These are phyloP conservation scores for Trichoderma citrinoviride DNA, from an alignment of 2,329 filamentous ascomycete species.

Conservation along the genomic window DNA sequence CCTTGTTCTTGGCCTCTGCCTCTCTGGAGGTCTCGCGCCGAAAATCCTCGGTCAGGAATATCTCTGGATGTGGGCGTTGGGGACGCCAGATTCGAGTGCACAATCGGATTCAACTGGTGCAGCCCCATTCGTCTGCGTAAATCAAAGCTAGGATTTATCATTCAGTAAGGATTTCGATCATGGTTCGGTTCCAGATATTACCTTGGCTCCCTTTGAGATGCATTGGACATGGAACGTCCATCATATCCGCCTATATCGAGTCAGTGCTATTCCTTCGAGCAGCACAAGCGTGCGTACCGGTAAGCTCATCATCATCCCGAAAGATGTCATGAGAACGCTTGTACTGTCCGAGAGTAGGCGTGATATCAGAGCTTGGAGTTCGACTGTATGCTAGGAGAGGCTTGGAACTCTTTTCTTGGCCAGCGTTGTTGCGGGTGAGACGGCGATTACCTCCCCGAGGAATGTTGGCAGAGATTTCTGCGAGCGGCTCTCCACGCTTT, in stretches of 20 bases:
- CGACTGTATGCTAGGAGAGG: slow-evolving; percentile 24
- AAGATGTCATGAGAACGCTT: slow-evolving; percentile 33
- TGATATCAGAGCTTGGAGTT: slow-evolving; percentile 22
- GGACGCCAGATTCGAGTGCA: slow-evolving; percentile 41
- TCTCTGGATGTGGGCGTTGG: slow-evolving; percentile 35
- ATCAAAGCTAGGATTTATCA: slow-evolving; percentile 31
- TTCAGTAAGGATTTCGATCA: neutral
- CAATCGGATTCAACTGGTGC: slow-evolving; percentile 38
- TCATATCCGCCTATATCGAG: slow-evolving; percentile 27
- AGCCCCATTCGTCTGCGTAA: slow-evolving; percentile 36
- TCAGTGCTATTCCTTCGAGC: slow-evolving; percentile 24
- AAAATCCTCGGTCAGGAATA: slow-evolving; percentile 28
- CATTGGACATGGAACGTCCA: slow-evolving; percentile 26
- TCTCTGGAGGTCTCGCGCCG: slow-evolving; percentile 28
- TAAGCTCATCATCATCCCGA: slow-evolving; percentile 29
- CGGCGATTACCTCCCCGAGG: slow-evolving; percentile 31
- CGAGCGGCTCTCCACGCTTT: slow-evolving; percentile 34
- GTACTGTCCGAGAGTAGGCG: slow-evolving; percentile 25
- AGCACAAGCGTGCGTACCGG: slow-evolving; percentile 27
- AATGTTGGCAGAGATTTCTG: slow-evolving; percentile 38
- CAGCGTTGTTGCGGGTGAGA: slow-evolving; percentile 25
- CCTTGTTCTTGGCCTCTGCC: slow-evolving; percentile 24
- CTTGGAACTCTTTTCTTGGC: slow-evolving; percentile 26
- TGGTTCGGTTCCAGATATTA: slow-evolving; percentile 11
- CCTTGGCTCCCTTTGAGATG: slow-evolving; percentile 30